Percentiles rank a stretch among this genome's conserved stretches.
Conservation (phyloP, 176 grass and related monocot species). For the Hyparrhenia diplandra region DNA sequence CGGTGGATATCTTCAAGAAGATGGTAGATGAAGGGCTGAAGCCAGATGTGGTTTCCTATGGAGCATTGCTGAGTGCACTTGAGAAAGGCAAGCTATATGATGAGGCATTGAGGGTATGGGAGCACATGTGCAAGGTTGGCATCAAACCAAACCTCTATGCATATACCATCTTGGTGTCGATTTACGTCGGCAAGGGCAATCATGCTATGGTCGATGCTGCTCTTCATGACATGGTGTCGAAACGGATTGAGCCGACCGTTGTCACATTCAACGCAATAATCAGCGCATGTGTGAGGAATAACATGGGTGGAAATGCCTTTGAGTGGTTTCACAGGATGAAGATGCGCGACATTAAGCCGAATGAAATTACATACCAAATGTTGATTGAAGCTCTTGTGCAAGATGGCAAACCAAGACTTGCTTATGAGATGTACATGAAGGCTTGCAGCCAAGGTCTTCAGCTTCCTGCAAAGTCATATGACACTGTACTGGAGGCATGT, state of each 20-base stretch:
- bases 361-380: constrained; percentile 77
- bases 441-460: constrained; percentile 51
- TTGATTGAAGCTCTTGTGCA: constrained; percentile 63
- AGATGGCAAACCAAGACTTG: constrained; percentile 74
- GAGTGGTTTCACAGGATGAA: constrained; percentile 97
- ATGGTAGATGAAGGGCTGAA: constrained; percentile 72
- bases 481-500: constrained; percentile 54
- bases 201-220: constrained; percentile 51
- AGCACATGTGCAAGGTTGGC: constrained; percentile 76
- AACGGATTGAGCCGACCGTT: constrained; percentile 58
- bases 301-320: constrained; percentile 37
- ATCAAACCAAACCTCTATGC: constrained; percentile 74
- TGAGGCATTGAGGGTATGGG: constrained; percentile 66
- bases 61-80: constrained; percentile 65
- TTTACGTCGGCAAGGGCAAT: constrained; percentile 66
- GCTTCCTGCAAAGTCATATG: constrained; percentile 64
- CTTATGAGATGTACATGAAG: constrained; percentile 73
- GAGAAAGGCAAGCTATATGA: constrained; percentile 80
- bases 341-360: constrained; percentile 49
- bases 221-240: constrained; percentile 60
- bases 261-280: constrained; percentile 97
- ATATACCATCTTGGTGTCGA: constrained; percentile 70
- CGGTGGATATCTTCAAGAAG: constrained; percentile 65
- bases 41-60: constrained; percentile 68
- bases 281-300: constrained; percentile 47